Evolutionary conservation across 2,329 filamentous ascomycete species (phyloP).

Genomic region (Scortechinia acanthostroma): DNA sequence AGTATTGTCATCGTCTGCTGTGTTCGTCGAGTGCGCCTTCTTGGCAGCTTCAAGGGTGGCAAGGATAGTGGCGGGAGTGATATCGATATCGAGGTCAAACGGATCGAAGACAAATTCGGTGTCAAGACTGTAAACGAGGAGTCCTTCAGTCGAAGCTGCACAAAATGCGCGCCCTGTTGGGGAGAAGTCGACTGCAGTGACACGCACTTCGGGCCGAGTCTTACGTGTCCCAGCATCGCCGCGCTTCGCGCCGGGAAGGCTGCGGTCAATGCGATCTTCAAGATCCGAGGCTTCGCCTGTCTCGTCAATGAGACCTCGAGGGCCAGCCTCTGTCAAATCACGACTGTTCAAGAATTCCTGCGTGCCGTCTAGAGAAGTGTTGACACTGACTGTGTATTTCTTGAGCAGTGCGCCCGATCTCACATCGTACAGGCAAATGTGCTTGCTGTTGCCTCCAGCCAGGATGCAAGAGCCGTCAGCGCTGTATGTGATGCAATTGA

Average conservation of each 20-base stretch:
- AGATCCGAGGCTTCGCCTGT: conserved; percentile 82
- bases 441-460: conserved; percentile 93
- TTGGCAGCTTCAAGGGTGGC: conserved; percentile 56
- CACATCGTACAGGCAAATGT: conserved; percentile 95
- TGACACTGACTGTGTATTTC: conserved; percentile 92
- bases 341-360: conserved; percentile 96
- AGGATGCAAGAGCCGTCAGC: conserved; percentile 85
- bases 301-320: conserved; percentile 76
- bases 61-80: conserved; percentile 81
- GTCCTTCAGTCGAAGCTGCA: conserved; percentile 86
- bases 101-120: conserved; percentile 81
- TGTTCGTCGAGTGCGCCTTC: conserved; percentile 29
- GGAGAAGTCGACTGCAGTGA: conserved; percentile 78
- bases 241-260: conserved; percentile 77
- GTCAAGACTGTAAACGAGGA: conserved; percentile 89
- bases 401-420: conserved; percentile 84
- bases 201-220: conserved; percentile 73
- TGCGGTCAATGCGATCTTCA: conserved; percentile 73
- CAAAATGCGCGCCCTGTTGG: conserved; percentile 87
- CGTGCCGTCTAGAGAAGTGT: conserved; percentile 89
- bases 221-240: conserved; percentile 76
- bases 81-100: conserved; percentile 88
- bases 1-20: conserved; percentile 4
- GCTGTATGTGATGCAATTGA: conserved; percentile 82
- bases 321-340: conserved; percentile 82